Evolutionary conservation across 345 rosid genomes (phyloP), one percentile per base, ranked within the genome.

Genomic region (Psidium guajava): DNA sequence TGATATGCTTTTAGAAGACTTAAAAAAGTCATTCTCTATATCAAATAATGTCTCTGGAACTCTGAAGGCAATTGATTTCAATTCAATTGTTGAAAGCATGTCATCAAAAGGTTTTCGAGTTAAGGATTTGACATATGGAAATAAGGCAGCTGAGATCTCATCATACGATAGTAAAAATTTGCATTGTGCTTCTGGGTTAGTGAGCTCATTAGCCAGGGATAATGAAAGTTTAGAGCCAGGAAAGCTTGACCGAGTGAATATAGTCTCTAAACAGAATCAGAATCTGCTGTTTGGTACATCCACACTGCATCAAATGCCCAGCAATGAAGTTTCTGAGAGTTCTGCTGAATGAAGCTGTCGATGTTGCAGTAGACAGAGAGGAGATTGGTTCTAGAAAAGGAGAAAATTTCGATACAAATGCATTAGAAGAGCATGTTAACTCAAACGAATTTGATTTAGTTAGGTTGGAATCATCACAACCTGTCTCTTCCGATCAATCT

Each of bases 1-100:
- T 83, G 99, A 97, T 91, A 89, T 95, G 89, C 90, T 88, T 84
- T 89, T 94, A 87, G 96, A 92, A 86, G 96, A 97, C 86, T 84
- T 93, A 56, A 91, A 91, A 51, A 90, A 94, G 87, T 91, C 94
- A 74, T 93, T 94, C 87, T 85, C 86, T 83, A 88, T 91, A 47
- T 83, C 92, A 83, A 86, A 85, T 84, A 87, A 87, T 24, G 86
- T 82, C 44, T 84, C 87, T 8, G 89, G 90, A 89, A 74, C 88
- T 83, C 88, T 89, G 32, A 93, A 91, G 89, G 93, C 94, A 13
- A 87, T 94, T 88, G 92, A 94, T 88, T 92, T 93, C 88, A 86
- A 85, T 85, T 89, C 94, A 54, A 85, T 90, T 84, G 86, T 91
- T 82, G 89, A 88, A 84, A 87, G 87, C 88, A 83, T 90, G 86